These are phyloP conservation scores for Dorcoceras hygrometricum DNA, from an alignment of 257 asterid species.

Conservation along the genomic window DNA sequence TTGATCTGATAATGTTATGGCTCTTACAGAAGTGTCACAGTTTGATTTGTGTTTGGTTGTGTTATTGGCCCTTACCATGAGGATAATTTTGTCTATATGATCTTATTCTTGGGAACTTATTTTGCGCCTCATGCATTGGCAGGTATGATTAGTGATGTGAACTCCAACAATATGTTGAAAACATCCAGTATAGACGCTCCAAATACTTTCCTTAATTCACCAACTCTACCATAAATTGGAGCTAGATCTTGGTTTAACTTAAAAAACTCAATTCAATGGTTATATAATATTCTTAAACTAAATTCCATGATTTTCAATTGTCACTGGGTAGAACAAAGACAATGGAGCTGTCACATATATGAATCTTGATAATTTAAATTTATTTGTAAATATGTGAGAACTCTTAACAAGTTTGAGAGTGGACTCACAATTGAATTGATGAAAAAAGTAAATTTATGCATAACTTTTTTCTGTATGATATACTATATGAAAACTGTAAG, in stretches of 20 bases:
- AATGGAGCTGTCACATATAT: not conserved
- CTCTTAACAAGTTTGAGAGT: not conserved
- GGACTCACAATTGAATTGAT: not conserved
- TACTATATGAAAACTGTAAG: not conserved
- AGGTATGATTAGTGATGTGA: constrained; percentile 2
- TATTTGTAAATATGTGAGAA: too few relatives aligned
- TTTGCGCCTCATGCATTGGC: constrained; percentile 8
- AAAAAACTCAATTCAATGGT: too few relatives aligned
- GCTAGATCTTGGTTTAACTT: too few relatives aligned
- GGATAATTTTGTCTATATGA: constrained; percentile 11
- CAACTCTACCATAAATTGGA: too few relatives aligned
- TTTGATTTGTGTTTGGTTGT: constrained; percentile 14
- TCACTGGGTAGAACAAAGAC: not conserved
- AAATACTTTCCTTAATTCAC: not conserved
- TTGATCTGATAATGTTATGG: constrained; percentile 16
- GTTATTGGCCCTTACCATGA: constrained; percentile 1
- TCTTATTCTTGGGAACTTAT: constrained; percentile 15
- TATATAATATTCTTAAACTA: too few relatives aligned
- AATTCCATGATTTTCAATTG: not conserved
- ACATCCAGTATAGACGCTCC: not conserved
- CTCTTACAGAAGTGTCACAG: constrained; percentile 4
- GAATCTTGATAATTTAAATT: not conserved
- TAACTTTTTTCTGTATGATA: too few relatives aligned
- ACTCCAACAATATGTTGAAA: not conserved
- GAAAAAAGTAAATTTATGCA: too few relatives aligned